Base-by-base conservation (phyloP, 2,329 filamentous ascomycete genomes). In the Apiospora malaysiana region DNA sequence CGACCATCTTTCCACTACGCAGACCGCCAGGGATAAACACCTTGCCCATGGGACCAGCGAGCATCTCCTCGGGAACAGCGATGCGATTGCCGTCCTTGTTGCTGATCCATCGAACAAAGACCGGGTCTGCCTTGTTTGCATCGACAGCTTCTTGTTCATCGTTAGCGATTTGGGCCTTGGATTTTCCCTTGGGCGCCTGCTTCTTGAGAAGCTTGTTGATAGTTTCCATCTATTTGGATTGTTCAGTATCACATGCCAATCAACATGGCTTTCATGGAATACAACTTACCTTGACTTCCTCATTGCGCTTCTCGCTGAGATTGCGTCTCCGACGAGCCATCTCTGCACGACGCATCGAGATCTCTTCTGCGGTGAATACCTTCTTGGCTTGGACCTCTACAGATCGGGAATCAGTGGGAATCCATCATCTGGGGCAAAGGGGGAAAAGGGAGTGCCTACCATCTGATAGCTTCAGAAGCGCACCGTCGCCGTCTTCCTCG, bases 131-230 rank as follows among this genome's bases (percentile, higher is more conserved):
- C 73, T 83, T 88, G 47, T 84, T 83, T 2, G 79, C 74, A 1
- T 86, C 85, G 1, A 80, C 82, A 23, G 27, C 56, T 68, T 87
- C 87, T 9, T 85, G 84, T 2, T 83, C 83, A 12, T 84, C 85
- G 14, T 86, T 86, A 45, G 85, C 87, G 37, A 81, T 69, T 75
- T 83, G 71, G 43, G 80, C 85, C 75, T 87, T 88, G 74, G 85
- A 84, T 74, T 88, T 91, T 70, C 89, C 89, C 81, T 95, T 95
- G 32, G 93, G 91, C 0, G 93, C 92, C 79, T 95, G 93, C 79
- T 95, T 94, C 81, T 94, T 94, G 69, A 96, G 89, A 1, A 96
- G 89, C 77, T 95, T 94, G 85, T 96, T 95, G 87, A 96, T 95
- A 0, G 93, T 96, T 85, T 95, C 93, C 88, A 94, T 93, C 93